Evolutionary conservation across 129 eudicot genomes (phyloP).

Genomic region (Lonicera japonica): DNA sequence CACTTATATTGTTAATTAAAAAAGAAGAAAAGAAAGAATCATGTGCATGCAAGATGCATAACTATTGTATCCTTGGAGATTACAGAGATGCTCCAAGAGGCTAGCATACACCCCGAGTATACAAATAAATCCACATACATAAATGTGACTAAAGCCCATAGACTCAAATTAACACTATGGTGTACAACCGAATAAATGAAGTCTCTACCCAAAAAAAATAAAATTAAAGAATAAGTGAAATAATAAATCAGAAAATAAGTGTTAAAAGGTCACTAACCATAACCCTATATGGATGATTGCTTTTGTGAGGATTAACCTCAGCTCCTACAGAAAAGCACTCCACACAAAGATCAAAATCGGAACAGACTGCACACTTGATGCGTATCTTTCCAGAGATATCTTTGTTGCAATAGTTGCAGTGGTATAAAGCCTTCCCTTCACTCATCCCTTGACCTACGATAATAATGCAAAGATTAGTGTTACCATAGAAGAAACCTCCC

Average conservation of each 20-base stretch:
- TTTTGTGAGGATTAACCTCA: constrained; percentile 89
- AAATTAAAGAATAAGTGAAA: neutral
- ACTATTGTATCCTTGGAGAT: no score
- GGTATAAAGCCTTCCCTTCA: constrained; percentile 87
- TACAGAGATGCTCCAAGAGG: no score
- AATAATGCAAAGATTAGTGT: constrained; percentile 4
- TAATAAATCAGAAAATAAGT: neutral
- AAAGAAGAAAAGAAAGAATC: no score
- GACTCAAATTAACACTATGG: neutral
- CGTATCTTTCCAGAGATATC: constrained; percentile 90
- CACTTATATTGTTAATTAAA: no score
- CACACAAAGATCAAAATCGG: constrained; percentile 93
- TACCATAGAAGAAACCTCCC: neutral
- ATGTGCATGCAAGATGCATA: no score
- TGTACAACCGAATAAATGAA: neutral
- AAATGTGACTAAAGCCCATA: no score
- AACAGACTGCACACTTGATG: constrained; percentile 77
- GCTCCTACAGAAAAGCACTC: constrained; percentile 99
- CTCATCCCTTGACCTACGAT: constrained; percentile 49
- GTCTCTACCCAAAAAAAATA: no score
- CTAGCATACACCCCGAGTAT: no score
- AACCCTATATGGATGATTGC: constrained; percentile 89
- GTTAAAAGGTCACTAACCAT: constrained; percentile 53
- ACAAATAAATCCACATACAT: no score
- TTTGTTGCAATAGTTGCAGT: constrained; percentile 95